Conservation (phyloP, 139 green algal species). For the Chlamydomonas incerta region DNA sequence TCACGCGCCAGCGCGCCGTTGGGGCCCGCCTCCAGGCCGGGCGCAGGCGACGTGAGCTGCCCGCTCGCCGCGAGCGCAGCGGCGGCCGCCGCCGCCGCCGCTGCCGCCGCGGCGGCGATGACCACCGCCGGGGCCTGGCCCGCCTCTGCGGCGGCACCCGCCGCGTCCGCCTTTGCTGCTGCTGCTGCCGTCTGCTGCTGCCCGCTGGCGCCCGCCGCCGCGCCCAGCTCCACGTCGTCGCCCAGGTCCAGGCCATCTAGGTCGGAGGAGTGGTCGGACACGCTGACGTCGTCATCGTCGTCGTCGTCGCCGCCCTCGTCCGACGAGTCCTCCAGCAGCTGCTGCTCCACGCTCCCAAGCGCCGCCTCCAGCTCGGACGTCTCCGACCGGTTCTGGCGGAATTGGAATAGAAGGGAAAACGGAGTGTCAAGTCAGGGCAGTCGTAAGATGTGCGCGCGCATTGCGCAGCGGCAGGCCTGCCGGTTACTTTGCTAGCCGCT, state of each 20-base stretch:
- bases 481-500: too few species aligned
- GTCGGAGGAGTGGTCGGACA: neutral
- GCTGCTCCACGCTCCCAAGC: conserved; percentile 6
- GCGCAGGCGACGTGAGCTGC: too few species aligned
- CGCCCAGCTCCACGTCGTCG: neutral
- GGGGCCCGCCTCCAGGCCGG: too few species aligned
- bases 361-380: neutral
- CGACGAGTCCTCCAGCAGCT: conserved; percentile 37
- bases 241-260: neutral
- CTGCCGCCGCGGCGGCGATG: neutral
- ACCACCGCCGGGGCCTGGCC: neutral
- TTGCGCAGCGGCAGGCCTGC: too few species aligned
- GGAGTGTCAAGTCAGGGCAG: too few species aligned
- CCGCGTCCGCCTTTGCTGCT: neutral
- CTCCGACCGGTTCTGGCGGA: neutral
- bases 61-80: neutral
- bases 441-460: too few species aligned
- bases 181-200: neutral
- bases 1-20: neutral
- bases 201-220: neutral
- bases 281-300: neutral
- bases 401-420: too few species aligned
- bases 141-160: neutral
- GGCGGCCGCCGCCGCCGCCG: neutral
- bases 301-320: neutral